These are phyloP conservation scores for Trametes sanguinea DNA, from an alignment of 768 basidiomycete species.

Conservation along the genomic window DNA sequence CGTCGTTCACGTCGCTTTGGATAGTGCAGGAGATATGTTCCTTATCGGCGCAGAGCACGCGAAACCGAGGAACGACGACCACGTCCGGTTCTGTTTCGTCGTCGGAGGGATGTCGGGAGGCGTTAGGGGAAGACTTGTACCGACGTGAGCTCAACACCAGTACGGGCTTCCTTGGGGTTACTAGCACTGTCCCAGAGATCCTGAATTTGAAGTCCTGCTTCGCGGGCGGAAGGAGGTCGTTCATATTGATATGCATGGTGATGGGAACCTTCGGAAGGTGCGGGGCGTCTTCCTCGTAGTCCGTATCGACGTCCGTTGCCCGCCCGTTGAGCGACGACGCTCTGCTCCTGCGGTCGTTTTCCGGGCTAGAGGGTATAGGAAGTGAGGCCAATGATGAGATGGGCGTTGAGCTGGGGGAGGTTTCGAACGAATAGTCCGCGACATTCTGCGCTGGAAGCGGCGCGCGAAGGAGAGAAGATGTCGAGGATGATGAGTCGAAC, in stretches of 20 bases:
- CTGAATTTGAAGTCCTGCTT: constrained; percentile 68
- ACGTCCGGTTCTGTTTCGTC: constrained; percentile 45
- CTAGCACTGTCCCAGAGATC: constrained; percentile 64
- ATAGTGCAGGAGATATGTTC: constrained; percentile 61
- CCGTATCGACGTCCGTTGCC: constrained; percentile 24
- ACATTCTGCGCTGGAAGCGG: constrained; percentile 67
- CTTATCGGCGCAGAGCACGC: constrained; percentile 64
- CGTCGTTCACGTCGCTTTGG: constrained; percentile 56
- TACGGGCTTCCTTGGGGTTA: constrained; percentile 44
- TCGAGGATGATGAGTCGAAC: constrained; percentile 17
- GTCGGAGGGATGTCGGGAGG: constrained; percentile 24
- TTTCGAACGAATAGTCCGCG: constrained; percentile 78
- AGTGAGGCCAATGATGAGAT: constrained; percentile 42
- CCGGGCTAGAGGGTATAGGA: constrained; percentile 37
- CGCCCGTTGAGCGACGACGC: constrained; percentile 38
- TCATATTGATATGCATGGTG: constrained; percentile 79
- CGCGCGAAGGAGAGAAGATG: constrained; percentile 65
- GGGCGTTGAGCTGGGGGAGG: constrained; percentile 55
- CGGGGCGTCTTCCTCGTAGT: constrained; percentile 26
- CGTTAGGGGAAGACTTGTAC: constrained; percentile 21
- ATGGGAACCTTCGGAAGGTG: constrained; percentile 60
- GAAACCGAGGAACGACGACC: constrained; percentile 68
- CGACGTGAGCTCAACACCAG: constrained; percentile 13
- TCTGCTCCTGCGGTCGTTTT: constrained; percentile 40
- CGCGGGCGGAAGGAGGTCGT: constrained; percentile 65